phyloP scores from a whole-genome alignment of 1,284 basidiomycete genomes.

The Trametes polyzona region DNA sequence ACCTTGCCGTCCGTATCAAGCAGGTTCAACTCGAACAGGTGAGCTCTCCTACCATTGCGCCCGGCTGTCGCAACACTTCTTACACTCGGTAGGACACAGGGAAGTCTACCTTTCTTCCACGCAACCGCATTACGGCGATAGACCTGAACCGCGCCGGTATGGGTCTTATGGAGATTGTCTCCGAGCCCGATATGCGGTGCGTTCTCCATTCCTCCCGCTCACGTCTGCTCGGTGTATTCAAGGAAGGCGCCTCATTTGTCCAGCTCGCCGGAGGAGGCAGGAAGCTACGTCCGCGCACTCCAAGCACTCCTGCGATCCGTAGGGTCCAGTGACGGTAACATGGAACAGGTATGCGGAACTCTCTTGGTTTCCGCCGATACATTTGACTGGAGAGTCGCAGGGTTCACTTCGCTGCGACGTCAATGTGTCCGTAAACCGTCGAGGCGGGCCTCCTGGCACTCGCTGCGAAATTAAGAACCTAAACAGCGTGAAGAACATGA shows the following conservation, averaged over 20 bases:
- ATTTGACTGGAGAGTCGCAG: slow-evolving; percentile 43
- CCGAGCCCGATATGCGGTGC: slow-evolving; percentile 88
- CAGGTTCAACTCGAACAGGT: slow-evolving; percentile 98
- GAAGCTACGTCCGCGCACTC: slow-evolving; percentile 84
- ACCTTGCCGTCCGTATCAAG: slow-evolving; percentile 73
- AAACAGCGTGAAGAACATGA: slow-evolving; percentile 89
- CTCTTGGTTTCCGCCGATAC: neutral
- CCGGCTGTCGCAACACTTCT: slow-evolving; percentile 3
- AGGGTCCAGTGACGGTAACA: slow-evolving; percentile 93
- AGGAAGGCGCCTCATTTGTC: neutral
- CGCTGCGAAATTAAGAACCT: slow-evolving; percentile 98
- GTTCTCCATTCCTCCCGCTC: slow-evolving; percentile 25
- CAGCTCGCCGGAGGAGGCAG: slow-evolving; percentile 91
- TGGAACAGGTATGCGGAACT: slow-evolving; percentile 80
- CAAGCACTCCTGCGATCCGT: slow-evolving; percentile 84
- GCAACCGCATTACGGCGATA: slow-evolving; percentile 63
- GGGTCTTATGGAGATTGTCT: slow-evolving; percentile 96
- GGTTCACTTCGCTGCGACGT: slow-evolving; percentile 95
- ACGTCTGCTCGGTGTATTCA: slow-evolving; percentile 1
- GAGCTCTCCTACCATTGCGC: slow-evolving; percentile 18
- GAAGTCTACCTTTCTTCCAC: slow-evolving; percentile 77
- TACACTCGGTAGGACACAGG: slow-evolving; percentile 79
- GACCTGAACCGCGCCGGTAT: slow-evolving; percentile 93
- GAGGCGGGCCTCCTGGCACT: slow-evolving; percentile 72
- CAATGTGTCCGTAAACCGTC: slow-evolving; percentile 87